Base-by-base conservation (phyloP, 805 yeast genomes). In the Cyberlindnera euphorbiiphila region DNA sequence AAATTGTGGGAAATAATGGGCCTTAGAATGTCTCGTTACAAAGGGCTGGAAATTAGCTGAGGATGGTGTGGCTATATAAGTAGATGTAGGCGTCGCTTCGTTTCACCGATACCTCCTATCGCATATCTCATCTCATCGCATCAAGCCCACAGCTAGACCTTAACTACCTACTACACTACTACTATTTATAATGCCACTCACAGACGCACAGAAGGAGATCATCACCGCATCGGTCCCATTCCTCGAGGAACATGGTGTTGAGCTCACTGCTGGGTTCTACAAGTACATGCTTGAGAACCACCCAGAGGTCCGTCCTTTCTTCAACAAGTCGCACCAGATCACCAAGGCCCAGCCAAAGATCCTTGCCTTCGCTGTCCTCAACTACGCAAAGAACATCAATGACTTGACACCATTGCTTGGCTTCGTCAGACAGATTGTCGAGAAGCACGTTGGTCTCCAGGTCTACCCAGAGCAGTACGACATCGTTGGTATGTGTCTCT, bases 381-480 rank as follows among this genome's bases (percentile, higher is more conserved):
- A 71, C 15, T 82, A 81, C 41, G 86, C 87, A 11, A 65, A 72
- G 45, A 66, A 78, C 51, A 78, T 81, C 37, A 79, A 80, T 43
- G 72, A 78, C 41, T 56, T 81, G 36, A 61, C 72, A 3, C 77
- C 72, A 9, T 60, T 82, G 27, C 51, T 65, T 10, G 72, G 62
- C 2, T 73, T 75, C 42, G 85, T 82, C 9, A 62, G 69, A 33
- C 76, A 73, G 43, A 77, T 81, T 49, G 81, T 73, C 30, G 69
- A 67, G 46, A 82, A 81, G 57, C 89, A 82, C 48, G 78, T 74
- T 41, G 83, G 84, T 29, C 62, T 82, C 43, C 75, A 75, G 51
- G 69, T 81, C 29, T 55, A 61, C 43, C 74, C 87, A 4, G 82
- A 76, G 39, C 86, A 81, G 41, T 81, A 81, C 49, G 75, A 78